Base-by-base conservation (phyloP, 2,329 filamentous ascomycete genomes). In the Aspergillus fischeri region DNA sequence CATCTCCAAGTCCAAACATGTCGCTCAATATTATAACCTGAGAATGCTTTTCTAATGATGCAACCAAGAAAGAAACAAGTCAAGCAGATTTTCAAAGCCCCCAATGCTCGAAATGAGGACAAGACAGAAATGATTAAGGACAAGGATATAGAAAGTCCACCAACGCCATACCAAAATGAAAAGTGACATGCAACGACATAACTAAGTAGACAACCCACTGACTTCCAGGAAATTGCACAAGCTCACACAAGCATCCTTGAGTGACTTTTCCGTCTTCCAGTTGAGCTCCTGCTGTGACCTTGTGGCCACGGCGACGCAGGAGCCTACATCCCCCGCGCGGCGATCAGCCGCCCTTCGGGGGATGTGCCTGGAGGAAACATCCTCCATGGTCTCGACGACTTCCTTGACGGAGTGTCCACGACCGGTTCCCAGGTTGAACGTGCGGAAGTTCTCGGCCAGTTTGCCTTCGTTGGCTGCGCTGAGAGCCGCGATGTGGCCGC, bases 401-500 rank as follows among this genome's bases (percentile, higher is more conserved):
- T 76, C 72, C 62, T 68, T 63, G 3, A 76, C 74, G 0, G 73
- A 75, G 54, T 75, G 66, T 3, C 74, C 74, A 5, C 60, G 66
- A 17, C 74, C 74, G 4, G 74, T 75, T 6, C 74, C 74, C 38
- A 76, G 60, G 47, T 76, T 76, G 65, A 75, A 76, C 5, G 72
- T 72, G 10, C 73, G 73, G 65, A 75, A 76, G 57, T 82, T 75
- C 24, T 74, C 67, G 45, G 57, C 63, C 50, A 75, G 55, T 45
- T 67, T 67, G 8, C 71, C 70, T 20, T 70, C 65, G 27, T 67
- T 68, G 35, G 73, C 69, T 28, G 76, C 65, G 17, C 67, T 66
- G 24, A 86, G 74, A 1, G 86, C 86, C 6, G 85, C 83, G 41
- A 87, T 80, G 70, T 89, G 86, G 4, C 74, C 86, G 45, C 81